Conservation (phyloP, 208 protist genomes). For the Trypanosoma rangeli region DNA sequence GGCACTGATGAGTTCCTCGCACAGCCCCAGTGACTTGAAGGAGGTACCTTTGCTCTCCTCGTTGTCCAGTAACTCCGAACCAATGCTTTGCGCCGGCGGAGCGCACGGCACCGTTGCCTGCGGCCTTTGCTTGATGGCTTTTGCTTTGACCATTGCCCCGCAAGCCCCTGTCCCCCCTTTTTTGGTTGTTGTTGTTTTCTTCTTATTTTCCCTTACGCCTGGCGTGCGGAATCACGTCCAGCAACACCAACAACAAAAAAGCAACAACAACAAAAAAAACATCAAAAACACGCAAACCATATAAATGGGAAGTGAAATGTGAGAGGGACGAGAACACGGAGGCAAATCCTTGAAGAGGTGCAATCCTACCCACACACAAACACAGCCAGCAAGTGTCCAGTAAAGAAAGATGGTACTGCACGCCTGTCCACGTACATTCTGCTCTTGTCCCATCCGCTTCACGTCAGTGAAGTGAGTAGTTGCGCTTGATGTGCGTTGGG, state of each 20-base stretch:
- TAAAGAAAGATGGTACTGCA: neutral
- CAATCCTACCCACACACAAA: neutral
- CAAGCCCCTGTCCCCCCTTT: conserved; percentile 27
- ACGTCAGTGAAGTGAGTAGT: conserved; percentile 77
- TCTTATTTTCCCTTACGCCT: neutral
- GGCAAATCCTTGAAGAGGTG: too few relatives aligned
- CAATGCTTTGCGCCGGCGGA: conserved; percentile 40
- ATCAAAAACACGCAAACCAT: neutral
- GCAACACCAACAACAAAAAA: neutral
- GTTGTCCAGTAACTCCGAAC: conserved; percentile 84
- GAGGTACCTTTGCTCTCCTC: conserved; percentile 75
- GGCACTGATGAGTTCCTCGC: conserved; percentile 89
- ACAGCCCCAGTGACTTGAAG: conserved; percentile 92
- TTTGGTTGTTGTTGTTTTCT: neutral
- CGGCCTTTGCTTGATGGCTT: conserved; percentile 4
- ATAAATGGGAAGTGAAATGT: neutral
- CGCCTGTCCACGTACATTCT: neutral
- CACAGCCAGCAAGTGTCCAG: neutral
- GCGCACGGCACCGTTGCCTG: conserved; percentile 1
- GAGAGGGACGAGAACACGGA: too few relatives aligned
- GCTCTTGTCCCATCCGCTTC: neutral
- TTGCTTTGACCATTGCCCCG: conserved; percentile 13
- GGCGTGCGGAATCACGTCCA: neutral
- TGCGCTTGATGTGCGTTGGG: conserved; percentile 87
- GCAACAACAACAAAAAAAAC: conserved; percentile 21